Evolutionary conservation across 148 eudicot genomes (phyloP), one percentile per base, ranked within the genome.

Genomic region (Suaeda aralocaspica): DNA sequence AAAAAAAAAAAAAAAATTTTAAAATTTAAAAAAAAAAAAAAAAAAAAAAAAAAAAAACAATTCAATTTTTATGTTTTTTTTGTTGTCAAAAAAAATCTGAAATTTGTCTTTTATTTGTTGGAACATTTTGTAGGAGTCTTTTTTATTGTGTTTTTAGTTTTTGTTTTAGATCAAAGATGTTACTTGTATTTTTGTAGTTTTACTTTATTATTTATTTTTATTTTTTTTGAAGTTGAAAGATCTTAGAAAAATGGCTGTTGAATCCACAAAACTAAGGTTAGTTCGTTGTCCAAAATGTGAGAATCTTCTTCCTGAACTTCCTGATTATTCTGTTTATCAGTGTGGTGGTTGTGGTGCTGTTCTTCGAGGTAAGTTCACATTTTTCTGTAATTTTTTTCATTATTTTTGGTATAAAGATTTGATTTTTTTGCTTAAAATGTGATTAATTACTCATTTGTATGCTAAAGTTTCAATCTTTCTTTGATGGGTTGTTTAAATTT

Each of bases 271-370:
- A 59, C 80, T 87, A 63, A 82, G 97, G 1, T 69, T 91, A 65
- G 97, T 94, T 81, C 85, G 90, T 44, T 94, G 99, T 74, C 99
- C 97, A 14, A 87, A 84, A 57, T 94, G 97, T 74, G 84, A 83
- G 56, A 89, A 87, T 66, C 76, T 91, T 45, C 87, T 94, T 10
- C 93, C 92, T 5, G 97, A 94, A 79, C 82, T 83, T 34, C 84
- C 85, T 15, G 90, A 88, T 78, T 87, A 79, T 80, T 82, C 93
- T 76, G 87, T 94, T 72, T 91, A 91, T 76, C 86, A 84, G 77
- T 91, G 99, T 79, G 93, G 93, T 66, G 93, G 96, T 15, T 95
- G 97, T 83, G 99, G 97, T 50, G 86, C 96, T 81, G 85, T 95
- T 81, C 89, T 89, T 59, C 50, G 85, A 77, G 97, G 99, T 95